phyloP scores from a whole-genome alignment of 768 basidiomycete species.

The Sistotremastrum niveocremeum region DNA sequence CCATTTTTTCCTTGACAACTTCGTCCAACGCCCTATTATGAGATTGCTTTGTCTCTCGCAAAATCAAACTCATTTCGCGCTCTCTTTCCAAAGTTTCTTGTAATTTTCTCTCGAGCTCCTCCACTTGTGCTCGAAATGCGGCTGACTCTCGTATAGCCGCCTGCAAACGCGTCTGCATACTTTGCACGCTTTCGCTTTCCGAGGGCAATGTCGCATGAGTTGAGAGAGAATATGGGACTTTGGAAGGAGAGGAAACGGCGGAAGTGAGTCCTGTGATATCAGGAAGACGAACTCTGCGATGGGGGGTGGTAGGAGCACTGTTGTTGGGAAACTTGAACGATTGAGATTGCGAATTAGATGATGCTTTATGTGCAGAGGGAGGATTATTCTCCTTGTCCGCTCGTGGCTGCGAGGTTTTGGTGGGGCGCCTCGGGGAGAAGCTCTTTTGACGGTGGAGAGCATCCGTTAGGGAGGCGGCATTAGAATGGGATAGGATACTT shows the following conservation, averaged over 20 bases:
- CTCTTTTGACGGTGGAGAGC: constrained; percentile 47
- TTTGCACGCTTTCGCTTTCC: no score
- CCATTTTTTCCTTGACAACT: constrained; percentile 82
- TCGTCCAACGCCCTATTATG: constrained; percentile 44
- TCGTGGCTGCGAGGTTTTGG: constrained; percentile 34
- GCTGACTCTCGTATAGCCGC: constrained; percentile 73
- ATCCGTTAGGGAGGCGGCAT: constrained; percentile 51
- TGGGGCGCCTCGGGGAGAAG: constrained; percentile 55
- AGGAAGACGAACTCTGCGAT: constrained; percentile 45
- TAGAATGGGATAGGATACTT: constrained; percentile 29
- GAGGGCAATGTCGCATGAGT: no score
- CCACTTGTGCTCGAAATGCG: constrained; percentile 67
- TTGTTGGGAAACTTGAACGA: background rate
- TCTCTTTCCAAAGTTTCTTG: constrained; percentile 37
- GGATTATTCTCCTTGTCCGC: background rate
- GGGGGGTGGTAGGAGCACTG: constrained; percentile 8
- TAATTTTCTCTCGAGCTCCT: constrained; percentile 77
- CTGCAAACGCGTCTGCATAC: constrained; percentile 52
- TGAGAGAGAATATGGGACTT: constrained; percentile 10
- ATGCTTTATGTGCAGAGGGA: constrained; percentile 3
- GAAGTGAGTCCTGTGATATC: constrained; percentile 77
- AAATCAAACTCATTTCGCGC: no score
- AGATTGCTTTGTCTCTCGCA: no score
- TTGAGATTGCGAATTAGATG: background rate
- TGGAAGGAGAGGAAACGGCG: constrained; percentile 64